phyloP scores from a whole-genome alignment of 2,329 filamentous ascomycete genomes.

The Cladosporium cucumerinum region DNA sequence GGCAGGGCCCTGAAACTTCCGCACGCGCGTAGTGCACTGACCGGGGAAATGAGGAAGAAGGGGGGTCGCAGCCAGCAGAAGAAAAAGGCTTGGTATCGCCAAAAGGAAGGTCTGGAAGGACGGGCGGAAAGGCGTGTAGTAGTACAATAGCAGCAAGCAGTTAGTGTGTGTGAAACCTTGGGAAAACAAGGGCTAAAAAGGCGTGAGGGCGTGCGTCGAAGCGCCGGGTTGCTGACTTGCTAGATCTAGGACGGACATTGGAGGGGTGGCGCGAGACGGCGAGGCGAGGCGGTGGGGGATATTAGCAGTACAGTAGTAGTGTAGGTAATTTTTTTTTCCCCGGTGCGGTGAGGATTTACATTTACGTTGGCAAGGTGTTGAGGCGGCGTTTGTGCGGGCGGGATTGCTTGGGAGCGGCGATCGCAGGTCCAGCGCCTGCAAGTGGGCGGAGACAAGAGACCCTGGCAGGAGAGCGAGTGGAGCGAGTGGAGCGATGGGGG shows the following conservation, averaged over 20 bases:
- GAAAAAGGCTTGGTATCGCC: background rate
- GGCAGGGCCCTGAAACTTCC: background rate
- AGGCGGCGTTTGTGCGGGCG: background rate
- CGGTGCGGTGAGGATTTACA: background rate
- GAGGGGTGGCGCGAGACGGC: background rate
- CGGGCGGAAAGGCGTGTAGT: background rate
- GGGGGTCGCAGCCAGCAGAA: too few species aligned
- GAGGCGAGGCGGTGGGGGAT: background rate
- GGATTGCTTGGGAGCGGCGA: background rate
- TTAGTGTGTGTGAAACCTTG: background rate
- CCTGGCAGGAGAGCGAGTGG: background rate
- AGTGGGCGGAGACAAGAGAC: background rate
- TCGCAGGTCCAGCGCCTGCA: background rate
- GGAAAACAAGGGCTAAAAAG: background rate
- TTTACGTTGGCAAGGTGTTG: background rate
- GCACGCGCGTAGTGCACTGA: background rate
- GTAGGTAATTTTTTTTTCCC: background rate
- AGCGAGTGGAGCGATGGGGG: background rate
- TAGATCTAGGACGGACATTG: background rate
- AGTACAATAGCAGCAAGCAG: too few species aligned
- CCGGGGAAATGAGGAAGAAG: conserved; percentile 10
- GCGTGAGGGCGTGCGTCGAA: background rate
- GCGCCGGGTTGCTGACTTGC: background rate
- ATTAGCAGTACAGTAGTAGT: background rate
- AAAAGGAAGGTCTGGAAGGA: conserved; percentile 1